Conservation (phyloP, 2,329 filamentous ascomycete species). For the Thelonectria discophora region DNA sequence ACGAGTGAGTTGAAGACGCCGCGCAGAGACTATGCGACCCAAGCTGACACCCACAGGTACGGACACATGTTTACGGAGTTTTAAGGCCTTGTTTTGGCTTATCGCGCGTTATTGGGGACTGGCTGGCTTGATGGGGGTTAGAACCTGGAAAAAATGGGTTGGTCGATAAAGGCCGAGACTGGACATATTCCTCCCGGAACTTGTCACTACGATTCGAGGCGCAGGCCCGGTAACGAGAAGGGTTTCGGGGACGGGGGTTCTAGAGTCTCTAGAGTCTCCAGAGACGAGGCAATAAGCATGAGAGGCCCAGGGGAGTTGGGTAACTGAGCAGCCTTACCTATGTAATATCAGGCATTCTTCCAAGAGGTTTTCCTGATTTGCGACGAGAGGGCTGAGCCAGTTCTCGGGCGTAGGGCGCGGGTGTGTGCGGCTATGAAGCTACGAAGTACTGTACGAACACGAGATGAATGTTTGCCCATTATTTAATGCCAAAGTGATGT, state of each 20-base stretch:
- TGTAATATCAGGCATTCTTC: constrained; percentile 11
- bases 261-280: not conserved
- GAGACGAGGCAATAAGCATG: constrained; percentile 10
- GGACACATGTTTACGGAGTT: constrained; percentile 82
- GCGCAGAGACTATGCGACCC: not conserved
- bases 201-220: not conserved
- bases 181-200: constrained; percentile 1
- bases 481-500: too few species aligned
- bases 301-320: constrained; percentile 28
- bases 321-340: constrained; percentile 31
- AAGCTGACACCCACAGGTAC: constrained; percentile 59
- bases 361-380: not conserved
- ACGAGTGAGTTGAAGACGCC: constrained; percentile 74
- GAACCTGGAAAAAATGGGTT: constrained; percentile 17
- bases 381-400: not conserved
- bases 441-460: too few species aligned
- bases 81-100: constrained; percentile 51
- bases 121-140: constrained; percentile 31
- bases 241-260: not conserved
- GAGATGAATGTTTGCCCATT: too few species aligned
- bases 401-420: not conserved
- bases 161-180: constrained; percentile 5
- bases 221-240: constrained; percentile 1
- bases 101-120: constrained; percentile 22
- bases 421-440: too few species aligned